These are phyloP conservation scores for Typha latifolia DNA, from an alignment of 176 grass and related monocot species.

Conservation along the genomic window DNA sequence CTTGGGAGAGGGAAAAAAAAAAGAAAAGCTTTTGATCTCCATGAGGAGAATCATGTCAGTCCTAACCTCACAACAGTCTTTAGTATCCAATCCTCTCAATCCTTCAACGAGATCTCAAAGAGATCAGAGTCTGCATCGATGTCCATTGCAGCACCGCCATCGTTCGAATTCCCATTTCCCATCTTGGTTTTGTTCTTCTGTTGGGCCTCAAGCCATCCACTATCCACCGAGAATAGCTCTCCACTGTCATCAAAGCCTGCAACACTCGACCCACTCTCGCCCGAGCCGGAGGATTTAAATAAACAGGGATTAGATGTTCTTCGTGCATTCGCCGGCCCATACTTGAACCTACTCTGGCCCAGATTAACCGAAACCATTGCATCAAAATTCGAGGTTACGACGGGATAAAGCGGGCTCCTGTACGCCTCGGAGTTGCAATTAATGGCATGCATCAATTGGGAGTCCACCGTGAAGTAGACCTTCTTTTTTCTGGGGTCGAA, in stretches of 20 bases:
- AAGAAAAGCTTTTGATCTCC: too few relatives aligned
- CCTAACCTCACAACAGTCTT: too few relatives aligned
- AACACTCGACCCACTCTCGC: neutral
- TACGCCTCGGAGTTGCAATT: constrained; percentile 78
- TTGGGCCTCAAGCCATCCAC: constrained; percentile 38
- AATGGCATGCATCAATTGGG: constrained; percentile 52
- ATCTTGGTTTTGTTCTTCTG: constrained; percentile 39
- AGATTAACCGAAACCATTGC: constrained; percentile 86
- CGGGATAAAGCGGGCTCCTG: constrained; percentile 58
- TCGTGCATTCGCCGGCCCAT: constrained; percentile 60
- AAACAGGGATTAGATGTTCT: constrained; percentile 82
- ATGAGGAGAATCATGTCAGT: too few relatives aligned
- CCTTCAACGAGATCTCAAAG: constrained; percentile 79
- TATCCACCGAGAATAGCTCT: constrained; percentile 89
- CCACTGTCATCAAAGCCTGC: constrained; percentile 74
- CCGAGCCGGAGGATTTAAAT: constrained; percentile 29
- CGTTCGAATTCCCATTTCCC: constrained; percentile 17
- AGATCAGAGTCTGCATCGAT: constrained; percentile 74
- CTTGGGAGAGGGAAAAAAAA: too few relatives aligned
- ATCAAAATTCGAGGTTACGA: constrained; percentile 52
- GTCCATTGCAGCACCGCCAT: constrained; percentile 16
- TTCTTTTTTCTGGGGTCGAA: constrained; percentile 78
- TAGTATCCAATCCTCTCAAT: constrained; percentile 2
- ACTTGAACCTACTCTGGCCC: constrained; percentile 87
- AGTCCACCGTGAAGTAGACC: constrained; percentile 95